Evolutionary conservation across 306 rosid genomes (phyloP).

Genomic region (Trifolium fragiferum): DNA sequence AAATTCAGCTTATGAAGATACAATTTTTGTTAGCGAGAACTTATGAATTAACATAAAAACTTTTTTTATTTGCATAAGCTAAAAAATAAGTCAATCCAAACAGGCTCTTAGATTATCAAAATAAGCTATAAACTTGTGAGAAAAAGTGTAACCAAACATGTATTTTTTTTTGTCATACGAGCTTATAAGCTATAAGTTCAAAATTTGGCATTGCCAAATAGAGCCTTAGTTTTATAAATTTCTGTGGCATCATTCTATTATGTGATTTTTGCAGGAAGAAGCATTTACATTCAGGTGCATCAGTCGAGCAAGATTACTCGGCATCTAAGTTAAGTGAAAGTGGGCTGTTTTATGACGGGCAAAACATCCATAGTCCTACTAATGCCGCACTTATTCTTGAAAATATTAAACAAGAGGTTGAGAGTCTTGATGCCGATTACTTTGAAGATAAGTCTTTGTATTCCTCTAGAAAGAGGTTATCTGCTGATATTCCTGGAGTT

Average conservation of each 20-base stretch:
- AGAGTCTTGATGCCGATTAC: slow-evolving; percentile 56
- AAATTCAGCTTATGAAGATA: no score
- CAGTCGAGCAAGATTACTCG: slow-evolving; percentile 56
- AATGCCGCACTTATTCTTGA: slow-evolving; percentile 94
- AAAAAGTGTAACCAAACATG: no score
- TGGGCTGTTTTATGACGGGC: slow-evolving; percentile 70
- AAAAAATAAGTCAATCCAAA: no score
- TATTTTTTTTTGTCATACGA: no score
- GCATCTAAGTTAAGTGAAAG: slow-evolving; percentile 65
- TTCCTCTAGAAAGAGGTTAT: slow-evolving; percentile 60
- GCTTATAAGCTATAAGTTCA: no score
- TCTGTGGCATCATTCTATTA: neutral
- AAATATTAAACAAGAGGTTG: slow-evolving; percentile 79
- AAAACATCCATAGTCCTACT: slow-evolving; percentile 80
- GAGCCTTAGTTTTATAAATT: neutral
- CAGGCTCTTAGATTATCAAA: no score
- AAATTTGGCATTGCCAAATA: no score
- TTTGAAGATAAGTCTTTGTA: slow-evolving; percentile 54
- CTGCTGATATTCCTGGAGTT: slow-evolving; percentile 55
- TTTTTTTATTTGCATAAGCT: no score
- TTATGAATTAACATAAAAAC: no score
- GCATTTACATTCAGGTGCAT: slow-evolving; percentile 55
- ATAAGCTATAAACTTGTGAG: no score
- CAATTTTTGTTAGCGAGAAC: no score
- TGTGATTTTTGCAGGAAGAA: slow-evolving; percentile 72